A percentile compares a stretch with the other conserved stretches of the same genome.
Conservation (phyloP, 371 early-diverging fungal species). For the Mortierella sp. region DNA sequence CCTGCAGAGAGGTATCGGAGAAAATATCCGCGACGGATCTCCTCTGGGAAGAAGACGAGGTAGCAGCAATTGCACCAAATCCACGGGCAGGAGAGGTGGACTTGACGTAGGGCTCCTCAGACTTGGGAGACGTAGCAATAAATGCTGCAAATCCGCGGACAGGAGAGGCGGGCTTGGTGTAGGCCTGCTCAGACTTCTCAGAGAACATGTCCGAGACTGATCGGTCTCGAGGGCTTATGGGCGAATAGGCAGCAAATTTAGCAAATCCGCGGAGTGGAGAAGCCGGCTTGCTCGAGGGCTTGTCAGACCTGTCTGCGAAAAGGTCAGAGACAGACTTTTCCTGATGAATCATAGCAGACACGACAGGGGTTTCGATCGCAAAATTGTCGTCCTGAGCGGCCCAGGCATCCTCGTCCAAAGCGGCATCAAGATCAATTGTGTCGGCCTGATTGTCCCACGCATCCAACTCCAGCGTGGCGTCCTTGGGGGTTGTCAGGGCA, state of each 20-base stretch:
- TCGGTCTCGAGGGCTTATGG: background rate
- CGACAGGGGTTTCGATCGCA: background rate
- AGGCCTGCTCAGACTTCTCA: background rate
- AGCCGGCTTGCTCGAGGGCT: background rate
- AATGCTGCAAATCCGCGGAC: background rate
- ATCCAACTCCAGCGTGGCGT: constrained; percentile 9
- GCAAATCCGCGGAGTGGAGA: background rate
- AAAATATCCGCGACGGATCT: background rate
- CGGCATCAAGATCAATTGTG: background rate
- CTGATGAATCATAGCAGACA: background rate
- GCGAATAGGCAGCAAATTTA: background rate
- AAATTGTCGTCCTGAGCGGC: background rate
- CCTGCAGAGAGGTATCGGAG: background rate
- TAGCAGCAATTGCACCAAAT: background rate
- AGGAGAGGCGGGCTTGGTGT: background rate
- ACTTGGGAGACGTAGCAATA: background rate
- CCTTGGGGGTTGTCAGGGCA: background rate
- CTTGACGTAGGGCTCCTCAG: background rate
- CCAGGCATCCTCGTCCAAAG: constrained; percentile 7
- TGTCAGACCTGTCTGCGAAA: background rate
- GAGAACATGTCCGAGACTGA: background rate
- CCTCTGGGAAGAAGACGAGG: background rate
- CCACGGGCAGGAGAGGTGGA: background rate
- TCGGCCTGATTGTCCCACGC: constrained; percentile 11
- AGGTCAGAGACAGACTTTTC: background rate